Conservation (phyloP, 1,139 yeast species). For the Magnusiomyces starmeri region DNA sequence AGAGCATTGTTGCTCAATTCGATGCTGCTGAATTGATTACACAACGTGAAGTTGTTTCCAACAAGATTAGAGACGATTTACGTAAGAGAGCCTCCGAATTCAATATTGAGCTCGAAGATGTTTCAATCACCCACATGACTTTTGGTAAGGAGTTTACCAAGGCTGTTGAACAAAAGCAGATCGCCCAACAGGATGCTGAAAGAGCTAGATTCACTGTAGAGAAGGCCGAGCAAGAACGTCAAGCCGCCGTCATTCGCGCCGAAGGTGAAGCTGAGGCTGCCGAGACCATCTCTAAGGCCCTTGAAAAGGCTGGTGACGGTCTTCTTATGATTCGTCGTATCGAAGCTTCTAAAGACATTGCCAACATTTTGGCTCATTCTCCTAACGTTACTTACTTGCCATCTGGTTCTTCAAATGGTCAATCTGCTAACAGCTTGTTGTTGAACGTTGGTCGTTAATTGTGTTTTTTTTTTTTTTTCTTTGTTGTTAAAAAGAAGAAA, state of each 20-base stretch:
- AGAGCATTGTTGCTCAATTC: conserved; percentile 93
- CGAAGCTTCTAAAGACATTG: conserved; percentile 95
- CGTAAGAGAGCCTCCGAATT: conserved; percentile 81
- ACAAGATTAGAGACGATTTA: conserved; percentile 82
- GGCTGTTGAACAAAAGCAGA: conserved; percentile 98
- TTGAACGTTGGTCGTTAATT: conserved; percentile 51
- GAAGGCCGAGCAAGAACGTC: conserved; percentile 95
- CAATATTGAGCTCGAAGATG: conserved; percentile 89
- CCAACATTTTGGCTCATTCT: conserved; percentile 73
- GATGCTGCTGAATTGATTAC: conserved; percentile 98
- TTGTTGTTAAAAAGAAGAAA: not conserved
- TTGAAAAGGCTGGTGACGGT: conserved; percentile 94
- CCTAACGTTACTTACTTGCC: conserved; percentile 93
- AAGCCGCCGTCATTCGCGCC: conserved; percentile 90
- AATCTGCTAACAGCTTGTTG: conserved; percentile 42
- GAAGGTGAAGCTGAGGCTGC: conserved; percentile 99
- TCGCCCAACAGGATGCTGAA: conserved; percentile 99
- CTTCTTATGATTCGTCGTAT: conserved; percentile 87
- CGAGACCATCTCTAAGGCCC: conserved; percentile 87
- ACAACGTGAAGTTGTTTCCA: conserved; percentile 91
- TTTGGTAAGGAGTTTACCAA: conserved; percentile 96
- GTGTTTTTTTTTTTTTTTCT: not conserved
- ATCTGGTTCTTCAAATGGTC: conserved; percentile 35
- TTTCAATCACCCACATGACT: conserved; percentile 95
- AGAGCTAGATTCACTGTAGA: conserved; percentile 92